phyloP scores from a whole-genome alignment of 2,329 filamentous ascomycete species.

The Aureobasidium mangrovei region DNA sequence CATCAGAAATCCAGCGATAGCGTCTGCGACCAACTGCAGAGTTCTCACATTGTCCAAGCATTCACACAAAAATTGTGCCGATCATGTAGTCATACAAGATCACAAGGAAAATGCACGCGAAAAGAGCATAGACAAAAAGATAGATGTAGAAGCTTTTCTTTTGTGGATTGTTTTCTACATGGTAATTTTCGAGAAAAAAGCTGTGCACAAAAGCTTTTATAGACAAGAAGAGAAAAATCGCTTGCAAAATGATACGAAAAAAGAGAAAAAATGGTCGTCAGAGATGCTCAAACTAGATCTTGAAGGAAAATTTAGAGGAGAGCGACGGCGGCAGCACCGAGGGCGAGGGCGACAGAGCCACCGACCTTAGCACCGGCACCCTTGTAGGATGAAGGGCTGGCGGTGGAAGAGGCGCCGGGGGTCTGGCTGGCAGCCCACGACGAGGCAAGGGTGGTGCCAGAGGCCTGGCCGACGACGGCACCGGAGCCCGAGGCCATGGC shows the following conservation, averaged over 20 bases:
- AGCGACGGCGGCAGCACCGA: constrained; percentile 8
- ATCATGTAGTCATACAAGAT: too few species aligned
- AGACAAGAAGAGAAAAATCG: constrained; percentile 2
- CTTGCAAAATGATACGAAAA: constrained; percentile 3
- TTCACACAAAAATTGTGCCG: too few species aligned
- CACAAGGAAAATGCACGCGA: too few species aligned
- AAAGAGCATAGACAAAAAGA: too few species aligned
- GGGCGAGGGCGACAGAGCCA: constrained; percentile 8
- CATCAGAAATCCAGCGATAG: too few species aligned
- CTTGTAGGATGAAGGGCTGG: neutral
- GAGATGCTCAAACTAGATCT: neutral
- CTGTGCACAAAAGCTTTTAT: neutral
- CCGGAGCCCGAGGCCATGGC: neutral
- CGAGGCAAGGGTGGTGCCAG: constrained; percentile 11
- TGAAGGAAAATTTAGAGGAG: constrained; percentile 5
- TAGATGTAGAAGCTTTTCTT: too few species aligned
- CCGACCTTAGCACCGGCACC: constrained; percentile 10
- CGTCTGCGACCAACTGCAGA: too few species aligned
- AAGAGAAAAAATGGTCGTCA: neutral
- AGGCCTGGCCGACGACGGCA: neutral
- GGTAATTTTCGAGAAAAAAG: too few species aligned
- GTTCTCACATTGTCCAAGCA: too few species aligned
- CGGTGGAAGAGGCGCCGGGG: constrained; percentile 1
- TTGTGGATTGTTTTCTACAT: too few species aligned
- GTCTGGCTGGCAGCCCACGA: constrained; percentile 11